phyloP scores from a whole-genome alignment of 208 protist genomes.

The Vickermania ingenoplastis region DNA sequence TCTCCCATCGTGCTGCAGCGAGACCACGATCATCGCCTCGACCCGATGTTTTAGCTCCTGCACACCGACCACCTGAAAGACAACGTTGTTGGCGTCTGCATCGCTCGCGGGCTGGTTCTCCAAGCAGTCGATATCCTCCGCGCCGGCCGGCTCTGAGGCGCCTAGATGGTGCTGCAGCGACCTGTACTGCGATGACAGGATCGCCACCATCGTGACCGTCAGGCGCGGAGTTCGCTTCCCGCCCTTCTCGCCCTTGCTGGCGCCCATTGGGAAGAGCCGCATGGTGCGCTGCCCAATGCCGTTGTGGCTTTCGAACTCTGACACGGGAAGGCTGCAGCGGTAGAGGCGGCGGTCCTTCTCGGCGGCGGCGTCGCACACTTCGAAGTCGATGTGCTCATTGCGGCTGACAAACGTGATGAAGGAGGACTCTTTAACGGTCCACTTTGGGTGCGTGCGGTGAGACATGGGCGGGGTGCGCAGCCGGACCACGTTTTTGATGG shows the following conservation, averaged over 20 bases:
- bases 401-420: slow-evolving; percentile 72
- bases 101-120: slow-evolving; percentile 6
- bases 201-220: slow-evolving; percentile 53
- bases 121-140: slow-evolving; percentile 6
- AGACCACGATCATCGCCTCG: slow-evolving; percentile 49
- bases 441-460: slow-evolving; percentile 26
- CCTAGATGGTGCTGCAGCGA: slow-evolving; percentile 36
- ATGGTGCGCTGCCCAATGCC: slow-evolving; percentile 51
- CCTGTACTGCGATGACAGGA: slow-evolving; percentile 54
- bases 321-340: slow-evolving; percentile 26
- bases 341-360: slow-evolving; percentile 28
- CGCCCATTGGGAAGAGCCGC: slow-evolving; percentile 12
- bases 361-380: slow-evolving; percentile 42
- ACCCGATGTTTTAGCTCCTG: slow-evolving; percentile 72
- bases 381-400: slow-evolving; percentile 46
- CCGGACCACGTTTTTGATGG: slow-evolving; percentile 41
- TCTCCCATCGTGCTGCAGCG: slow-evolving; percentile 23
- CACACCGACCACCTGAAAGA: slow-evolving; percentile 61
- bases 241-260: neutral
- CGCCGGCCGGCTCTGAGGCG: neutral
- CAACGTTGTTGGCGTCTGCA: slow-evolving; percentile 27
- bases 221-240: slow-evolving; percentile 14
- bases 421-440: slow-evolving; percentile 59
- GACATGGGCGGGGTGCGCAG: slow-evolving; percentile 30
- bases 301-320: slow-evolving; percentile 41